Evolutionary conservation across 1,284 basidiomycete genomes (phyloP).

Genomic region (Phellinidium pouzarii): DNA sequence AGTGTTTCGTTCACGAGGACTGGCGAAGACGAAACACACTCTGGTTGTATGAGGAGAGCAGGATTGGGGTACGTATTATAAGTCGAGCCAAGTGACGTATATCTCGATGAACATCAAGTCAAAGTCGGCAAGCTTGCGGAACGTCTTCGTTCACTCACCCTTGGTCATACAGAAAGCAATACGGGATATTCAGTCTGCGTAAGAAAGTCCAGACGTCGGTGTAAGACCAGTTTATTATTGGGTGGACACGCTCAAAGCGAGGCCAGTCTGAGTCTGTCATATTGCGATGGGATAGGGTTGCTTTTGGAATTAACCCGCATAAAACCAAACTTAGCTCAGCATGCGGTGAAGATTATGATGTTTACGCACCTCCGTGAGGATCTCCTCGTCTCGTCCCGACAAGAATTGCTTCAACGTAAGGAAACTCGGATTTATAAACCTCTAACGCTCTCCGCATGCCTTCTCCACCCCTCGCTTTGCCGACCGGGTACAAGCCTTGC

Average conservation of each 20-base stretch:
- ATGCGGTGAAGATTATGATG: conserved; percentile 4
- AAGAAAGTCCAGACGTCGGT: conserved; percentile 87
- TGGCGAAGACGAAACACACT: conserved; percentile 16
- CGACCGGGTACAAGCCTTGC: conserved; percentile 29
- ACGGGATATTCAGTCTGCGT: conserved; percentile 68
- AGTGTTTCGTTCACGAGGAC: conserved; percentile 17
- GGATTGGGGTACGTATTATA: conserved; percentile 95
- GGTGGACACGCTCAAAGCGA: conserved; percentile 84
- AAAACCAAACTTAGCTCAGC: conserved; percentile 6
- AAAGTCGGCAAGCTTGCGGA: not conserved
- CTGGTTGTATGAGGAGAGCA: conserved; percentile 46
- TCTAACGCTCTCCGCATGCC: conserved; percentile 81
- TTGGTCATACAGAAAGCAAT: conserved; percentile 86
- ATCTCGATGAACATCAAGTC: conserved; percentile 42
- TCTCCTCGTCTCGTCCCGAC: conserved; percentile 86
- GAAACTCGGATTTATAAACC: conserved; percentile 63
- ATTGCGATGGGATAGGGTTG: conserved; percentile 61
- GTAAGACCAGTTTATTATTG: conserved; percentile 95
- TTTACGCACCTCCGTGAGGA: conserved; percentile 81
- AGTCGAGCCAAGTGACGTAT: conserved; percentile 93
- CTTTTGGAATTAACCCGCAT: conserved; percentile 30
- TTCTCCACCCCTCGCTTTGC: conserved; percentile 55
- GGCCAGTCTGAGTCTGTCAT: conserved; percentile 90
- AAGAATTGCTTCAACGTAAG: conserved; percentile 72
- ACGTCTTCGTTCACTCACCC: conserved; percentile 50